These are phyloP conservation scores for Mitragyna speciosa DNA, from an alignment of 257 asterid species.

Conservation along the genomic window DNA sequence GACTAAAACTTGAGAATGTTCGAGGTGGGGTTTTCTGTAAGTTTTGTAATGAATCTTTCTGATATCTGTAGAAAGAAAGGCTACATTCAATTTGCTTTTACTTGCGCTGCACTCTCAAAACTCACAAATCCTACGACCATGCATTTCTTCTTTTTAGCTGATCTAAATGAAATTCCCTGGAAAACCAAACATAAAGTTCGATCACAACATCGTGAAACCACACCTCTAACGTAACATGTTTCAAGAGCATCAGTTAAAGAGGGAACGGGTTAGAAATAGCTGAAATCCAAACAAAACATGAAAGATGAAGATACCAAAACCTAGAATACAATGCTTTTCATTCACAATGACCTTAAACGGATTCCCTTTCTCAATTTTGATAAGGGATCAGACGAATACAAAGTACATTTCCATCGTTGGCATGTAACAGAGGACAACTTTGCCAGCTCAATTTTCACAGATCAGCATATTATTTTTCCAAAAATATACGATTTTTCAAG, in stretches of 20 bases:
- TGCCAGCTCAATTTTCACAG: not conserved
- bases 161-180: slow-evolving; percentile 65
- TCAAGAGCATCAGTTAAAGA: not conserved
- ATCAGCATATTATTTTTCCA: not conserved
- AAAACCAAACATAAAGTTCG: slow-evolving; percentile 11
- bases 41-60: not conserved
- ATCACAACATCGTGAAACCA: slow-evolving; percentile 4
- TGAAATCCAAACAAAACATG: not conserved
- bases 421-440: not conserved
- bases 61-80: not conserved
- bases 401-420: too few species aligned
- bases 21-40: not conserved
- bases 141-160: slow-evolving; percentile 95
- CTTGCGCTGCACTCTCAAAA: slow-evolving; percentile 66
- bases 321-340: too few species aligned
- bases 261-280: not conserved
- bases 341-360: too few species aligned
- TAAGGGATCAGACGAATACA: not conserved
- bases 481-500: not conserved
- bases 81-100: slow-evolving; percentile 58
- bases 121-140: slow-evolving; percentile 89
- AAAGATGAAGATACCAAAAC: not conserved
- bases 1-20: slow-evolving; percentile 25
- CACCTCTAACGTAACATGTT: not conserved
- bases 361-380: not conserved